Percentiles rank a stretch among this genome's conserved stretches.
These are phyloP conservation scores for Pestalotiopsis fici DNA, from an alignment of 2,329 filamentous ascomycete genomes.

Conservation along the genomic window DNA sequence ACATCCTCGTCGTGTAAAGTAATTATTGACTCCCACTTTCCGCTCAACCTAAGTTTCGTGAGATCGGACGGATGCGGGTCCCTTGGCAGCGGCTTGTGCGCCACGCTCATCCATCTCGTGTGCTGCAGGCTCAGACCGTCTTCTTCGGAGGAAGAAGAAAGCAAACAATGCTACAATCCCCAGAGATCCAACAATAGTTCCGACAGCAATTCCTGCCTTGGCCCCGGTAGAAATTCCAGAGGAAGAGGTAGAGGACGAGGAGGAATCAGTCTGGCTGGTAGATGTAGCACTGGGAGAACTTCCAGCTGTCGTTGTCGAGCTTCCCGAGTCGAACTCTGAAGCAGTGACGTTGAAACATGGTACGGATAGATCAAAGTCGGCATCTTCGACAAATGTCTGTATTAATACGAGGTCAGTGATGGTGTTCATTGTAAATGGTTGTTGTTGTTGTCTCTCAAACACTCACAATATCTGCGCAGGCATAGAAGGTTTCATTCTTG, in stretches of 20 bases:
- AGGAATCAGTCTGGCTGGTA: neutral
- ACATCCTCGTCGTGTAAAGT: too few species aligned
- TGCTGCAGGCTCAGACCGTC: neutral
- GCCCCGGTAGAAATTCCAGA: constrained; percentile 32
- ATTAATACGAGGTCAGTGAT: neutral
- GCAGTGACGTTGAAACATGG: constrained; percentile 41
- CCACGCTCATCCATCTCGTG: neutral
- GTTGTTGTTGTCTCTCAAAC: too few species aligned
- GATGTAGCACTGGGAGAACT: constrained; percentile 15
- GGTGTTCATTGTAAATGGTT: neutral
- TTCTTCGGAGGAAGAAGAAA: constrained; percentile 26
- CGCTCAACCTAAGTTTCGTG: too few species aligned
- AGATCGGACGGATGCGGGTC: neutral
- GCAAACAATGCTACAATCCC: constrained; percentile 28
- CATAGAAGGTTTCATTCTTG: constrained; percentile 36
- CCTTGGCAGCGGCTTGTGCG: neutral
- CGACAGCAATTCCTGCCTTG: constrained; percentile 38
- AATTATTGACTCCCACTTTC: too few species aligned
- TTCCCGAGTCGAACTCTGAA: constrained; percentile 26
- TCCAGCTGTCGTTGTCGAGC: constrained; percentile 17
- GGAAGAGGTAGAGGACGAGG: constrained; percentile 12
- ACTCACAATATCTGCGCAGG: constrained; percentile 38
- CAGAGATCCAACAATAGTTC: constrained; percentile 31
- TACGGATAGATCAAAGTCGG: constrained; percentile 26
- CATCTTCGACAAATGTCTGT: constrained; percentile 32